phyloP scores from a whole-genome alignment of 345 rosid species.

The Populus alba region DNA sequence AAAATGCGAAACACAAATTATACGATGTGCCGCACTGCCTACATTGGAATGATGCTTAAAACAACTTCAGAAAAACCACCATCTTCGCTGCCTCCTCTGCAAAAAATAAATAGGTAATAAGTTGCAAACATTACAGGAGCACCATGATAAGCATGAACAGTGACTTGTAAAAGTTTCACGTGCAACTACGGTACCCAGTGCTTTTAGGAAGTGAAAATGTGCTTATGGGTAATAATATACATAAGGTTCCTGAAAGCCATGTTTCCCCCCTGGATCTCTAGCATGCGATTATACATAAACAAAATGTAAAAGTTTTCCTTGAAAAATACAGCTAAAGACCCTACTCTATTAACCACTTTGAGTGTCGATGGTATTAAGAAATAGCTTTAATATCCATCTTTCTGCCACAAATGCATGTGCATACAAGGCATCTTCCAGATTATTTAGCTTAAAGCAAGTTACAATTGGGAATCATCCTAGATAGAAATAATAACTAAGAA shows the following conservation, averaged over 20 bases:
- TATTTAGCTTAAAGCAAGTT: no score
- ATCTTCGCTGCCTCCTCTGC: constrained; percentile 53
- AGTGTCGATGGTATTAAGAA: not conserved
- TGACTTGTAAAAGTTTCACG: not conserved
- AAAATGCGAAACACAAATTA: not conserved
- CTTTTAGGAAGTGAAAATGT: not conserved
- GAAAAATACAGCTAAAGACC: not conserved
- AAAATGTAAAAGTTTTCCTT: no score
- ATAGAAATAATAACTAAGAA: no score
- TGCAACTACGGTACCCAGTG: not conserved
- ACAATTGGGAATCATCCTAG: no score
- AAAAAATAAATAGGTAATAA: constrained; percentile 1
- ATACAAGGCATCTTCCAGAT: not conserved
- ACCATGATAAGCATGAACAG: not conserved
- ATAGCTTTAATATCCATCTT: not conserved
- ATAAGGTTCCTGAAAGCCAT: not conserved
- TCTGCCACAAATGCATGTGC: not conserved
- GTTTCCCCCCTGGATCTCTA: not conserved
- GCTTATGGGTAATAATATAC: not conserved
- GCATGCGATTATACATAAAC: not conserved
- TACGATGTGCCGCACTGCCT: not conserved
- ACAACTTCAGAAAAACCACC: constrained; percentile 65
- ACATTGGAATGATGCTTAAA: not conserved
- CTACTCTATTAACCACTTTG: not conserved
- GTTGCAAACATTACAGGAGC: not conserved